Conservation (phyloP, 495 filamentous ascomycete genomes). For the Penicillium robsamsonii region DNA sequence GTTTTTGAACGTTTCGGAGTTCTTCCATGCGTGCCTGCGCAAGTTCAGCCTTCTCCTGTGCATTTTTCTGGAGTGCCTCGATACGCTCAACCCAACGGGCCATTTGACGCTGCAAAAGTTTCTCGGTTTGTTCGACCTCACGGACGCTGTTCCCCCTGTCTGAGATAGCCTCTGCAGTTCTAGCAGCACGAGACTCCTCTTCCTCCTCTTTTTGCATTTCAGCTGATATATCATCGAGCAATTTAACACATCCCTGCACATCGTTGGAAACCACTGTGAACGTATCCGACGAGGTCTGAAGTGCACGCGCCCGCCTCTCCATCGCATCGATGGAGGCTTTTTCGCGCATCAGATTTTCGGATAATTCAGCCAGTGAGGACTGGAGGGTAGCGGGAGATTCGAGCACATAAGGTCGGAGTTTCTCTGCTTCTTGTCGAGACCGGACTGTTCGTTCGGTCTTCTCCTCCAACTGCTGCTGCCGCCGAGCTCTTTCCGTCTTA, state of each 20-base stretch:
- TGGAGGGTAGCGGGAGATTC: conserved; percentile 83
- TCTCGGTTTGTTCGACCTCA: conserved; percentile 86
- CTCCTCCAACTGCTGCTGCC: conserved; percentile 73
- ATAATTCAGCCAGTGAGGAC: conserved; percentile 75
- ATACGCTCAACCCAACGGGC: conserved; percentile 81
- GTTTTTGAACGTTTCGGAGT: conserved; percentile 73
- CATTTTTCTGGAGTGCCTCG: conserved; percentile 71
- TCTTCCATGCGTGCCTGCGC: conserved; percentile 90
- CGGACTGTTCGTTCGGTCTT: conserved; percentile 63
- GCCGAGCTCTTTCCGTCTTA: conserved; percentile 66
- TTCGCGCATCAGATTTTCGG: conserved; percentile 68
- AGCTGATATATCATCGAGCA: conserved; percentile 80
- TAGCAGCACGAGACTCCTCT: conserved; percentile 70
- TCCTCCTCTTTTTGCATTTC: conserved; percentile 91
- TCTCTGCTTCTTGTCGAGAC: conserved; percentile 73
- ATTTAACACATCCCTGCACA: conserved; percentile 77
- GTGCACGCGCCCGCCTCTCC: conserved; percentile 77
- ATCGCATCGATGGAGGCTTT: conserved; percentile 81
- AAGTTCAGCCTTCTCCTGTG: conserved; percentile 71
- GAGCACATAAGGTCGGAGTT: conserved; percentile 85
- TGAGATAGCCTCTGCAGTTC: conserved; percentile 80
- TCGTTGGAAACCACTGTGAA: conserved; percentile 81
- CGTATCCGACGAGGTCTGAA: conserved; percentile 90
- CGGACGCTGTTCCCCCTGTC: conserved; percentile 83
- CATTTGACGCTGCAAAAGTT: conserved; percentile 77